These are phyloP conservation scores for Linnemannia schmuckeri DNA, from an alignment of 192 early-diverging fungal species.

Conservation along the genomic window DNA sequence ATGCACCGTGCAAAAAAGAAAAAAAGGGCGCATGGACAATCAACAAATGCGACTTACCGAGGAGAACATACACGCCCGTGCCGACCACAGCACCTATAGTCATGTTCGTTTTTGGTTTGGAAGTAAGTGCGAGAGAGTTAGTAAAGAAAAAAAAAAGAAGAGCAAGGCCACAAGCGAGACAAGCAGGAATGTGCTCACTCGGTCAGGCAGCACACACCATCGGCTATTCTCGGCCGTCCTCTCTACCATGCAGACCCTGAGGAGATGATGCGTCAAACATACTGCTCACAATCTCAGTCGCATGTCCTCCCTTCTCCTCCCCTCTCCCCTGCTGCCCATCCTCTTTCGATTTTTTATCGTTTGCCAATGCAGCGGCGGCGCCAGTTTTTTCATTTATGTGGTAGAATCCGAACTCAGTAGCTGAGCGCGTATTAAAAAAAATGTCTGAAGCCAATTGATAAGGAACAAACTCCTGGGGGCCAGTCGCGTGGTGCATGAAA, in stretches of 20 bases:
- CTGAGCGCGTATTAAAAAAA: not conserved
- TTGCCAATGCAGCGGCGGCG: not conserved
- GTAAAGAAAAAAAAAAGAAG: not conserved
- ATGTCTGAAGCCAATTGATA: not conserved
- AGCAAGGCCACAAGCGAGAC: not conserved
- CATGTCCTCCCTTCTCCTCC: not conserved
- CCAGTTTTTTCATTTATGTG: not conserved
- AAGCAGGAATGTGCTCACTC: not conserved
- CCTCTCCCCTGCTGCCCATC: not conserved
- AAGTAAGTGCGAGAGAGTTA: not conserved
- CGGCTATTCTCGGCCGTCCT: not conserved
- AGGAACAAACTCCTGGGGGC: not conserved
- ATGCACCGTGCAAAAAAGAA: not conserved
- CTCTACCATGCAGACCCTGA: slow-evolving; percentile 1
- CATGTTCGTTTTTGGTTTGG: not conserved
- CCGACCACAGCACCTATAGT: slow-evolving; percentile 52
- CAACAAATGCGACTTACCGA: slow-evolving; percentile 24
- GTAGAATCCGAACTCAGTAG: slow-evolving; percentile 20
- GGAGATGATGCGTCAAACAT: not conserved
- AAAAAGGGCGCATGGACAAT: not conserved
- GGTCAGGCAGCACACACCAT: not conserved
- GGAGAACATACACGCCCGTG: slow-evolving; percentile 49
- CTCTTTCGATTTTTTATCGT: not conserved
- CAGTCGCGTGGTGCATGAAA: not conserved
- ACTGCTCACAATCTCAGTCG: not conserved